These are phyloP conservation scores for Volvox carteri DNA, from an alignment of 163 green algal species.

Conservation along the genomic window DNA sequence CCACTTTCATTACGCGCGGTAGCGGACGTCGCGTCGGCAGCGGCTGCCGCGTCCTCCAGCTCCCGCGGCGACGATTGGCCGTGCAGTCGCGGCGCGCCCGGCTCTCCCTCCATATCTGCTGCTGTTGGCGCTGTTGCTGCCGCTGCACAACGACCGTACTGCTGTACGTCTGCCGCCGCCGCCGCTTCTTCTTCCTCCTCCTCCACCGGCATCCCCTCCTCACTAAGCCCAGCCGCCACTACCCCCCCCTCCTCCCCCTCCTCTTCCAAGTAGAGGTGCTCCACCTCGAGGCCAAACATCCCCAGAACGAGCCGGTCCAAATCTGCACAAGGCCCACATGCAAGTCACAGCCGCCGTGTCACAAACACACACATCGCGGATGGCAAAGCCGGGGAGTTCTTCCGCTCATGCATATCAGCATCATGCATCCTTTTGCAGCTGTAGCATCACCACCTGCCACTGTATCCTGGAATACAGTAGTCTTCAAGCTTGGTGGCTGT, in stretches of 20 bases:
- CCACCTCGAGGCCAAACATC: conserved; percentile 50
- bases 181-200: background rate
- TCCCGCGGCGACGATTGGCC: background rate
- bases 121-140: no score
- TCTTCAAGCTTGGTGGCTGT: no score
- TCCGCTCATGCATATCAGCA: no score
- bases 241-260: conserved; percentile 4
- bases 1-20: background rate
- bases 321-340: no score
- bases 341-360: no score
- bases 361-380: no score
- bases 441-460: no score
- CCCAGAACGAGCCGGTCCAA: conserved; percentile 32
- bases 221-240: background rate
- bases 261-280: conserved; percentile 53
- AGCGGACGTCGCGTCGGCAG: background rate
- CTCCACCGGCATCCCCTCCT: background rate
- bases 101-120: background rate
- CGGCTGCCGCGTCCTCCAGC: background rate
- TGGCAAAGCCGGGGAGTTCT: no score
- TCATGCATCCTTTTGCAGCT: no score
- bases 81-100: background rate
- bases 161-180: background rate
- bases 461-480: no score
- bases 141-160: no score